A percentile compares a stretch with the other conserved stretches of the same genome.
Conservation (phyloP, 805 yeast genomes). For the Cyberlindnera misumaiensis region DNA sequence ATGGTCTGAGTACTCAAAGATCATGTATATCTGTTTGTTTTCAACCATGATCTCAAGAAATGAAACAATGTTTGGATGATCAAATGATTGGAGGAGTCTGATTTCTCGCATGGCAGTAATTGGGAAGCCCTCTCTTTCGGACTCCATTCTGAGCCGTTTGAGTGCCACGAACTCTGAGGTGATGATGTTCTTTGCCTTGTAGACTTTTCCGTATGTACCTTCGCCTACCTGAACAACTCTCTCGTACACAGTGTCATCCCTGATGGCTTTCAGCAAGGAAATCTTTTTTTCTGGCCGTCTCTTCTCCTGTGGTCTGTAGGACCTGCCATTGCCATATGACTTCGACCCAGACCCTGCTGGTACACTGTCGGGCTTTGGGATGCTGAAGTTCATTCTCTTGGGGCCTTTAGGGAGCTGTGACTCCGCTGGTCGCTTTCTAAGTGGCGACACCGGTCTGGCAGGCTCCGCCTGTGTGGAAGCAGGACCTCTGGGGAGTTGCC, state of each 20-base stretch:
- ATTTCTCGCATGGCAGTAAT: constrained; percentile 93
- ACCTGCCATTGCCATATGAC: constrained; percentile 1
- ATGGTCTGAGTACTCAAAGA: constrained; percentile 89
- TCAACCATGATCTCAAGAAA: constrained; percentile 88
- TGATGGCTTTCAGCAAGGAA: constrained; percentile 18
- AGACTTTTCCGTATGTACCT: constrained; percentile 96
- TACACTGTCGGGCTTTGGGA: not conserved
- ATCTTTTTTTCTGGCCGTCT: constrained; percentile 3
- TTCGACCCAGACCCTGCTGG: not conserved
- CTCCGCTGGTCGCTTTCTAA: constrained; percentile 2
- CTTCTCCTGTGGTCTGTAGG: constrained; percentile 3
- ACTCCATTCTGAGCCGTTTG: constrained; percentile 75
- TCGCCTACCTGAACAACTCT: constrained; percentile 92
- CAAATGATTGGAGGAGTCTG: constrained; percentile 71
- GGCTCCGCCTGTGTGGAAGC: not conserved
- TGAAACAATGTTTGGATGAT: constrained; percentile 77
- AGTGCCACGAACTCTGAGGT: constrained; percentile 78
- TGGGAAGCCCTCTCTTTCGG: constrained; percentile 92
- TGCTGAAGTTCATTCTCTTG: constrained; percentile 1
- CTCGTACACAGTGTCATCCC: constrained; percentile 40
- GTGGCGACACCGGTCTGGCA: not conserved
- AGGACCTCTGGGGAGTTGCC: not conserved
- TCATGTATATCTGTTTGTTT: constrained; percentile 67
- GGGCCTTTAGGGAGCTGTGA: constrained; percentile 3
- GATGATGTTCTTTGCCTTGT: constrained; percentile 68